Conservation (phyloP, 2,329 filamentous ascomycete species). For the Chaetomium globosum region DNA sequence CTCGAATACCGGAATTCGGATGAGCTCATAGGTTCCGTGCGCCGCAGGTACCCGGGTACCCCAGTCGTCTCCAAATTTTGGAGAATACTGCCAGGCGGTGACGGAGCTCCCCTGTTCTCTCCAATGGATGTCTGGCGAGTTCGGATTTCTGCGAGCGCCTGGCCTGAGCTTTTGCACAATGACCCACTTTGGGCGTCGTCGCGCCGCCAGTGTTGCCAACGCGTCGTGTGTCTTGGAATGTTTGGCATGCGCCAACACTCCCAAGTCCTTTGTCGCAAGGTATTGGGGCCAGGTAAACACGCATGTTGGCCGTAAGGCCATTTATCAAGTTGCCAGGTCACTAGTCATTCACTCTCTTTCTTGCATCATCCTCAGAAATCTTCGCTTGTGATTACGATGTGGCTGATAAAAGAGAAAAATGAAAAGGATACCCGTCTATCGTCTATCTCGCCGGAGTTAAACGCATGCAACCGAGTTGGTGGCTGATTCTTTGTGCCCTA, state of each 20-base stretch:
- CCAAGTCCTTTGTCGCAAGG: not conserved
- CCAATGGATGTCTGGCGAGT: not conserved
- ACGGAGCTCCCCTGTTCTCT: not conserved
- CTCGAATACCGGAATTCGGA: constrained; percentile 3
- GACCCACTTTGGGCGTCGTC: not conserved
- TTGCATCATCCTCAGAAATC: not conserved
- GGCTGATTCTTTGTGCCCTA: not conserved
- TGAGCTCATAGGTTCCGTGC: constrained; percentile 27
- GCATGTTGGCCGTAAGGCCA: not conserved
- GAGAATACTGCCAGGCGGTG: constrained; percentile 29
- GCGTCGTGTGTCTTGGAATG: constrained; percentile 10
- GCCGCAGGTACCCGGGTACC: constrained; percentile 24
- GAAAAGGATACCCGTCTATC: constrained; percentile 2
- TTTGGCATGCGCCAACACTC: not conserved
- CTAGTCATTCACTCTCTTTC: not conserved
- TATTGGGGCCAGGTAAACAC: not conserved
- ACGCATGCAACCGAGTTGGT: constrained; percentile 2
- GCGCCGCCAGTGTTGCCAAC: not conserved
- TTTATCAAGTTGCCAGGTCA: not conserved
- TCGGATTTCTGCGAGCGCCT: not conserved
- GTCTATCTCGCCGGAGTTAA: not conserved
- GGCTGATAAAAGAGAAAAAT: not conserved
- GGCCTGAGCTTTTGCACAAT: not conserved
- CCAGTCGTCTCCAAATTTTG: constrained; percentile 8
- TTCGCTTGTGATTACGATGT: not conserved